Percentiles rank a stretch among this genome's conserved stretches.
Conservation (phyloP, 2,329 filamentous ascomycete genomes). For the Coniochaeta sp. region DNA sequence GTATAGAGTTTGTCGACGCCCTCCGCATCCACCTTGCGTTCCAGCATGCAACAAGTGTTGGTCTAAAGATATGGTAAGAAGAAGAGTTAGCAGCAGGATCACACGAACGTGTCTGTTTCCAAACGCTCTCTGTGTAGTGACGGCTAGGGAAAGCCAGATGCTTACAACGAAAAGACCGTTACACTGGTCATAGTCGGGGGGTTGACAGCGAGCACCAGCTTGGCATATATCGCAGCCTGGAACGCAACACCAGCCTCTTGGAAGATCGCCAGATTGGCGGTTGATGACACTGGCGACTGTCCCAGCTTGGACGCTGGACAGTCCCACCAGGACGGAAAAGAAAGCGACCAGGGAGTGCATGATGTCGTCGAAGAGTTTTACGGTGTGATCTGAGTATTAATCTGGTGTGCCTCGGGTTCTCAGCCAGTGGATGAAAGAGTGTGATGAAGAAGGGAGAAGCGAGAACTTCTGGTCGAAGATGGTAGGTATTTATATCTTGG, state of each 20-base stretch:
- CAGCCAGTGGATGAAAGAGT: too few relatives aligned
- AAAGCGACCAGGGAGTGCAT: background rate
- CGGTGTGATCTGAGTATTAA: background rate
- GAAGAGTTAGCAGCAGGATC: too few relatives aligned
- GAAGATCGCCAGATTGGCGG: background rate
- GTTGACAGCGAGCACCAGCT: background rate
- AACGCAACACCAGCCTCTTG: background rate
- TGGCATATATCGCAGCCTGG: background rate
- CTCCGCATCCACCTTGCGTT: background rate
- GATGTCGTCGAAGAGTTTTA: background rate
- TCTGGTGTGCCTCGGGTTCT: too few relatives aligned
- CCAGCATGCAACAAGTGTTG: background rate
- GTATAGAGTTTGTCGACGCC: background rate
- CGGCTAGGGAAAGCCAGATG: background rate
- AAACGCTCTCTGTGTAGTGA: too few relatives aligned
- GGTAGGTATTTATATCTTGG: too few relatives aligned
- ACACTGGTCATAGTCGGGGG: background rate
- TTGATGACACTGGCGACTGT: background rate
- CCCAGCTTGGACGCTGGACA: background rate
- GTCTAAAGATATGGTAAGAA: too few relatives aligned
- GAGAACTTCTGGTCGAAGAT: too few relatives aligned
- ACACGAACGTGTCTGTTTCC: too few relatives aligned
- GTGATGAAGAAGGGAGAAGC: too few relatives aligned
- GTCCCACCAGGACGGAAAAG: background rate
- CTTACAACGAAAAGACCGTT: background rate